These are phyloP conservation scores for Chlorella sp. DNA, from an alignment of 139 green algal species.

Conservation along the genomic window DNA sequence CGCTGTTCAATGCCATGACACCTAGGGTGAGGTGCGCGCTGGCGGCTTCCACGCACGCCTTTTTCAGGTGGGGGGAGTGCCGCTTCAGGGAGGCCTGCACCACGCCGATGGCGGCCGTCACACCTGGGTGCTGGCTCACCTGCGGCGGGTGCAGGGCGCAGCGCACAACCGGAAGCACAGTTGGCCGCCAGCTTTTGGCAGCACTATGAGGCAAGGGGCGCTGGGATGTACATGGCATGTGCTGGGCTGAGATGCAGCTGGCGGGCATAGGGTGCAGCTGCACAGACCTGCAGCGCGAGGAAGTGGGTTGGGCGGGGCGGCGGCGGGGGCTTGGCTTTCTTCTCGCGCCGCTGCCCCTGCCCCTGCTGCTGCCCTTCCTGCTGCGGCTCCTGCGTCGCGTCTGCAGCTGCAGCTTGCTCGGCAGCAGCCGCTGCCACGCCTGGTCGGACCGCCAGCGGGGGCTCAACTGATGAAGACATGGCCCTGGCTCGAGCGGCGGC, in stretches of 20 bases:
- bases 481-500: background rate
- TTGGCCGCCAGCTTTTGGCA: too few relatives aligned
- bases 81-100: background rate
- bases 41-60: constrained; percentile 14
- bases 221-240: too few relatives aligned
- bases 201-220: too few relatives aligned
- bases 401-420: background rate
- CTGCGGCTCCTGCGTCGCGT: background rate
- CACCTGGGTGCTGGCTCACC: constrained; percentile 3
- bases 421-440: background rate
- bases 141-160: background rate
- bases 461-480: background rate
- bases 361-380: too few relatives aligned
- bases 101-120: background rate
- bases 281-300: background rate
- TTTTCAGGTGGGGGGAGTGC: constrained; percentile 6
- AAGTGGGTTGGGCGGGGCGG: constrained; percentile 15
- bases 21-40: constrained; percentile 31
- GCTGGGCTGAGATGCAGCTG: too few relatives aligned
- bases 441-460: background rate
- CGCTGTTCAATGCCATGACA: background rate
- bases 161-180: too few relatives aligned
- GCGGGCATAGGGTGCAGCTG: too few relatives aligned
- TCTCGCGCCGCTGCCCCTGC: background rate
- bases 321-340: background rate